phyloP scores from a whole-genome alignment of 2,329 filamentous ascomycete genomes.

The Leptographium wingfieldii region DNA sequence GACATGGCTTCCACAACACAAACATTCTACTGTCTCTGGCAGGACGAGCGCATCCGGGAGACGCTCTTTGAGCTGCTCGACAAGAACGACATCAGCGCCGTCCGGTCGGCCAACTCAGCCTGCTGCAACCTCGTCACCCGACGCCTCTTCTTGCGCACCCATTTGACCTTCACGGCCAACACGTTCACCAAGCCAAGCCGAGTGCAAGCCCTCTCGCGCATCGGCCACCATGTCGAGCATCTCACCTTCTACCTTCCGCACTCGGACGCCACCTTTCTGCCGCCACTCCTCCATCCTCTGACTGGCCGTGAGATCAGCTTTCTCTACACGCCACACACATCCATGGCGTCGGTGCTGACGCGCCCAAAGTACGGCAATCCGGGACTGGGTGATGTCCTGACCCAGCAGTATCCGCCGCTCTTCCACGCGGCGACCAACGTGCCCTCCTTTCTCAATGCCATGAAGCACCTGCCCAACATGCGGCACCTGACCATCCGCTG shows the following conservation, averaged over 20 bases:
- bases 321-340: conserved; percentile 66
- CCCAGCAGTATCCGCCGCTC: conserved; percentile 75
- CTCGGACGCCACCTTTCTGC: conserved; percentile 64
- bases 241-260: conserved; percentile 70
- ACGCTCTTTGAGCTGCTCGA: conserved; percentile 35
- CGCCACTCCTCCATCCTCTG: conserved; percentile 67
- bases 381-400: conserved; percentile 68
- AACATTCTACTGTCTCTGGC: conserved; percentile 43
- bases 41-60: conserved; percentile 36
- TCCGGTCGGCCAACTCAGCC: conserved; percentile 57
- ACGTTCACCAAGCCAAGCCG: conserved; percentile 64
- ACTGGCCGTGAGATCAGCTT: conserved; percentile 71
- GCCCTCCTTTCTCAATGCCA: conserved; percentile 65
- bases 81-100: conserved; percentile 39
- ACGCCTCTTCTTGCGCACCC: conserved; percentile 54
- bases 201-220: conserved; percentile 60
- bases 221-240: conserved; percentile 68
- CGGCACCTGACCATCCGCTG: conserved; percentile 65
- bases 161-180: conserved; percentile 58
- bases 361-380: conserved; percentile 68
- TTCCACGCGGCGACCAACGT: conserved; percentile 87
- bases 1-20: conserved; percentile 27
- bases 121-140: conserved; percentile 59
- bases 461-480: conserved; percentile 56
- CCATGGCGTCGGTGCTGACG: conserved; percentile 45